phyloP scores from a whole-genome alignment of 202 grass and related monocot species.

The Zizania palustris region DNA sequence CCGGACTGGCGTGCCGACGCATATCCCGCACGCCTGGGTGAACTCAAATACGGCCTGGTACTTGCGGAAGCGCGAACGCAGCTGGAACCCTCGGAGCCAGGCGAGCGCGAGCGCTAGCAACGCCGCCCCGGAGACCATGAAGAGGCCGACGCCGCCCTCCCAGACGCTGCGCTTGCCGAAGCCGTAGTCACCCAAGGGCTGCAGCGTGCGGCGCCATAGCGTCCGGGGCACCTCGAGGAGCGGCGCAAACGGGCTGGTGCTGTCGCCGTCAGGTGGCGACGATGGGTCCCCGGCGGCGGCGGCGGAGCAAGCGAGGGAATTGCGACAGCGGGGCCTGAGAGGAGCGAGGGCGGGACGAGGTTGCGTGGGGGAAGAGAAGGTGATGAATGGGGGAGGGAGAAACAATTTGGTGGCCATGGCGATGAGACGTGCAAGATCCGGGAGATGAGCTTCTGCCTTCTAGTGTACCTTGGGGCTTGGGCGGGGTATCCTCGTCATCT shows the following conservation, averaged over 20 bases:
- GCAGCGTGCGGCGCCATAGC: slow-evolving; percentile 74
- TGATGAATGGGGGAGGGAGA: slow-evolving; percentile 22
- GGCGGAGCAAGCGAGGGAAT: background rate
- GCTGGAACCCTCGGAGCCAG: slow-evolving; percentile 85
- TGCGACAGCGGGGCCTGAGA: background rate
- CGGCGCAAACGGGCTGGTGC: slow-evolving; percentile 36
- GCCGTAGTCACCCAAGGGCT: slow-evolving; percentile 67
- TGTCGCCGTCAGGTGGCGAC: background rate
- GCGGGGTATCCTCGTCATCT: no score
- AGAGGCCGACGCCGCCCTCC: slow-evolving; percentile 96
- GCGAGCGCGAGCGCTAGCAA: slow-evolving; percentile 75
- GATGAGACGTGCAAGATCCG: background rate
- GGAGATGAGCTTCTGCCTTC: no score
- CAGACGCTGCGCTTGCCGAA: slow-evolving; percentile 78
- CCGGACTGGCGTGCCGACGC: slow-evolving; percentile 89
- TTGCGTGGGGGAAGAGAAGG: background rate
- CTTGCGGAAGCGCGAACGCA: slow-evolving; percentile 75
- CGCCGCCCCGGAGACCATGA: slow-evolving; percentile 86
- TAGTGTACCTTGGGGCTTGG: no score
- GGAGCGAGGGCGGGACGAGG: background rate
- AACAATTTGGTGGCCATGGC: slow-evolving; percentile 34
- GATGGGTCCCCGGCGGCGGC: slow-evolving; percentile 28
- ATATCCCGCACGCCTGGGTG: slow-evolving; percentile 87
- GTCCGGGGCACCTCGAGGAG: slow-evolving; percentile 50
- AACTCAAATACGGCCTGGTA: slow-evolving; percentile 89